Evolutionary conservation across 208 protist genomes (phyloP).

Genomic region (Zelonia costaricensis): DNA sequence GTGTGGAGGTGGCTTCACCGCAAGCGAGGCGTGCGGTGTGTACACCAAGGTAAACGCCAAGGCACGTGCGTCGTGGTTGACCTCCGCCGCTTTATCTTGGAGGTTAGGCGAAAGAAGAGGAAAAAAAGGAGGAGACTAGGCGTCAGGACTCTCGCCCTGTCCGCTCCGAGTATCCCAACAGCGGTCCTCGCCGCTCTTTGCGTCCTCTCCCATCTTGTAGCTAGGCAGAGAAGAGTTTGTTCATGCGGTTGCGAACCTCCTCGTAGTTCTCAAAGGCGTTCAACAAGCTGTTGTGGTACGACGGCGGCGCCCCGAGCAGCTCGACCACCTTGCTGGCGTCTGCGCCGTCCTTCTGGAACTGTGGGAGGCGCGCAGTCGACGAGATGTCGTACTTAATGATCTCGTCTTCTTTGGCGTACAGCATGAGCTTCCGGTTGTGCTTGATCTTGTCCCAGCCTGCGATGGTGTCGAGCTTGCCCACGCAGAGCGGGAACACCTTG

Average conservation of each 20-base stretch:
- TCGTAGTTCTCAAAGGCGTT: slow-evolving; percentile 24
- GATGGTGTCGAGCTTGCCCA: slow-evolving; percentile 64
- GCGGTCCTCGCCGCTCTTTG: not conserved
- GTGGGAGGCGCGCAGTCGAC: slow-evolving; percentile 47
- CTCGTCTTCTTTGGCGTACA: slow-evolving; percentile 70
- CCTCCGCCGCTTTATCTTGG: too few species aligned
- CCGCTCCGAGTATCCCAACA: too few species aligned
- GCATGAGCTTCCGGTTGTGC: slow-evolving; percentile 59
- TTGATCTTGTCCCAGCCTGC: slow-evolving; percentile 30
- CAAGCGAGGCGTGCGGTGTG: too few species aligned
- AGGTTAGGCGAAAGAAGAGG: not conserved
- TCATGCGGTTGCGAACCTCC: slow-evolving; percentile 17
- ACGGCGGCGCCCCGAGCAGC: slow-evolving; percentile 31
- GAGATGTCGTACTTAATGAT: slow-evolving; percentile 56
- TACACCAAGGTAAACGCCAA: too few species aligned
- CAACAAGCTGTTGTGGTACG: slow-evolving; percentile 29
- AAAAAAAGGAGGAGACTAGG: not conserved
- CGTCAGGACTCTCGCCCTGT: not conserved
- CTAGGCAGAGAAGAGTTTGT: slow-evolving; percentile 9
- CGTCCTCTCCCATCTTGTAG: not conserved
- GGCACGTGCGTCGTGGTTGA: too few species aligned
- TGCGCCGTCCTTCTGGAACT: slow-evolving; percentile 30
- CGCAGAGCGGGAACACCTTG: slow-evolving; percentile 29
- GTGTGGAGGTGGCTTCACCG: too few species aligned
- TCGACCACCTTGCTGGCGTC: slow-evolving; percentile 33